Conservation (phyloP, 129 eudicot species). For the Cynara cardunculus region DNA sequence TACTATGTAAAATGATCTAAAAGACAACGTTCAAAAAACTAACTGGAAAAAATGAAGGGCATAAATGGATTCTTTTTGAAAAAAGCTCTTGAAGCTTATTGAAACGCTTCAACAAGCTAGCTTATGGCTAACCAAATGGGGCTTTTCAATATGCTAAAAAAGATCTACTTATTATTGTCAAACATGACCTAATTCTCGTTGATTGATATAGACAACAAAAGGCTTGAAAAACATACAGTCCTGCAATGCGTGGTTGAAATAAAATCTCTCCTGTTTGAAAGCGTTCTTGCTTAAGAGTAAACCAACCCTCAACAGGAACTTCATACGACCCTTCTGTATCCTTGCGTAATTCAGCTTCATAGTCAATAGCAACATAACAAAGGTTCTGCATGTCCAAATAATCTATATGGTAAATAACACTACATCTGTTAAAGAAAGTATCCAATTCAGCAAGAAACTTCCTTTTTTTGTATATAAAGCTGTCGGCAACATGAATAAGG, state of each 20-base stretch:
- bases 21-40: no score
- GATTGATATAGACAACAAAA: conserved; percentile 2
- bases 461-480: not conserved
- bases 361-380: conserved; percentile 89
- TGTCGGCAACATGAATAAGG: not conserved
- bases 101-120: no score
- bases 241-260: conserved; percentile 88
- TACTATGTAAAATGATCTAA: no score
- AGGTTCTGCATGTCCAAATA: conserved; percentile 57
- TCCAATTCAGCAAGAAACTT: not conserved
- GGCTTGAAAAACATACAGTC: conserved; percentile 64
- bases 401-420: not conserved
- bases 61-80: no score
- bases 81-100: no score
- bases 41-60: no score
- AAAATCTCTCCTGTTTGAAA: conserved; percentile 91
- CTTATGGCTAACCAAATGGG: not conserved
- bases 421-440: not conserved
- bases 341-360: conserved; percentile 72
- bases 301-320: conserved; percentile 63
- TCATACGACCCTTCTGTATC: conserved; percentile 67
- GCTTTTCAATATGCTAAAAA: not conserved
- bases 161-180: not conserved
- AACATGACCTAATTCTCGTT: not conserved
- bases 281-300: conserved; percentile 81